phyloP scores from a whole-genome alignment of 2,329 filamentous ascomycete genomes.

The Cyphellophora europaea region DNA sequence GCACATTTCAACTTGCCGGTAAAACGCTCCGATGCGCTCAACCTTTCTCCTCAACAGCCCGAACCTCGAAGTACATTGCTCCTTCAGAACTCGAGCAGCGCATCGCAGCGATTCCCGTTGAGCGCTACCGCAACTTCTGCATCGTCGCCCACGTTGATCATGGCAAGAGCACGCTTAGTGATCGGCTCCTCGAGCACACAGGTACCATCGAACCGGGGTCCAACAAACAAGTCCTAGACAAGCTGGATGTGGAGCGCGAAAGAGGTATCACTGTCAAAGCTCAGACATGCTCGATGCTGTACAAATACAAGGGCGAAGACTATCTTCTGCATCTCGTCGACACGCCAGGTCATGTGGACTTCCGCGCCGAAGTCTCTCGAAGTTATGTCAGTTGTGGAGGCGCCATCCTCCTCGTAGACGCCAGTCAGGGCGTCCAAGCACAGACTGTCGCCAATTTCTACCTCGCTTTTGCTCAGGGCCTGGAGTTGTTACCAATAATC shows the following conservation, averaged over 20 bases:
- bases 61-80: background rate
- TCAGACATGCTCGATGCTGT: slow-evolving; percentile 97
- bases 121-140: slow-evolving; percentile 77
- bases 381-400: slow-evolving; percentile 96
- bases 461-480: slow-evolving; percentile 83
- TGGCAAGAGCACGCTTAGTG: slow-evolving; percentile 92
- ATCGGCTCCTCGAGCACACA: slow-evolving; percentile 85
- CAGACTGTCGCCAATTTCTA: slow-evolving; percentile 99
- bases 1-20: slow-evolving; percentile 3
- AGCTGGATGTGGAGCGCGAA: slow-evolving; percentile 91
- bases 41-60: background rate
- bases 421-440: slow-evolving; percentile 90
- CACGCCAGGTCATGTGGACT: slow-evolving; percentile 95
- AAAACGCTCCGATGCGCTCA: no score
- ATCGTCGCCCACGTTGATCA: slow-evolving; percentile 98
- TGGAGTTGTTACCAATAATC: slow-evolving; percentile 80
- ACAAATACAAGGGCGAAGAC: slow-evolving; percentile 74
- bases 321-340: slow-evolving; percentile 94
- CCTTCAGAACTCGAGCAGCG: slow-evolving; percentile 49
- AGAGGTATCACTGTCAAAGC: slow-evolving; percentile 97
- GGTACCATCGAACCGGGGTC: slow-evolving; percentile 78
- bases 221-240: slow-evolving; percentile 95
- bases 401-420: slow-evolving; percentile 85
- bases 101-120: slow-evolving; percentile 41
- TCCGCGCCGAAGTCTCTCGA: slow-evolving; percentile 87